phyloP scores from a whole-genome alignment of 140 eudicot genomes.

The Oenanthe javanica region DNA sequence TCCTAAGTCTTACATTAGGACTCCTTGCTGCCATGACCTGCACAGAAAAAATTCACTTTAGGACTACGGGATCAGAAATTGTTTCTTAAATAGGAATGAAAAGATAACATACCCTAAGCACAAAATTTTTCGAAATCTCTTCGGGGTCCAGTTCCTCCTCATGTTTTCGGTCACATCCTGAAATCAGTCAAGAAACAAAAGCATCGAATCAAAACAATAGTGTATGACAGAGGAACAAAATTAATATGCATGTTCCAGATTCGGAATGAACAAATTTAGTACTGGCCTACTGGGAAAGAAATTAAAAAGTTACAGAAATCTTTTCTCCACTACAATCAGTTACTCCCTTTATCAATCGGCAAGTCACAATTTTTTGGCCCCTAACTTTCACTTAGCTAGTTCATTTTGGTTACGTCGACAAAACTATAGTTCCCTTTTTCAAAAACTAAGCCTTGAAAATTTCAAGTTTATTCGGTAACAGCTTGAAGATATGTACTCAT shows the following conservation, averaged over 20 bases:
- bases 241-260: not conserved
- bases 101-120: constrained; percentile 59
- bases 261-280: not conserved
- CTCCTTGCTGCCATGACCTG: constrained; percentile 99
- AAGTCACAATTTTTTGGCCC: not conserved
- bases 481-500: not conserved
- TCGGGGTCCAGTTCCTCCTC: constrained; percentile 85
- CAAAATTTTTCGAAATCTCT: constrained; percentile 75
- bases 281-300: not conserved
- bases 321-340: not conserved
- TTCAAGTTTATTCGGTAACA: too few species aligned
- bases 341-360: not conserved
- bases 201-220: not conserved
- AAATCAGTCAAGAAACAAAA: not conserved
- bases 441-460: not conserved
- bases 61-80: not conserved
- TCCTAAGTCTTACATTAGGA: constrained; percentile 66
- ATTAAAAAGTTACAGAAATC: not conserved
- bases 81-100: not conserved
- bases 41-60: not conserved
- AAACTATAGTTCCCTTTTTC: not conserved
- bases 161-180: constrained; percentile 89
- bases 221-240: not conserved
- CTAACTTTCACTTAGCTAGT: too few species aligned
- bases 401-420: not conserved